Conservation (phyloP, 2,329 filamentous ascomycete genomes). For the Geosmithia putterillii region DNA sequence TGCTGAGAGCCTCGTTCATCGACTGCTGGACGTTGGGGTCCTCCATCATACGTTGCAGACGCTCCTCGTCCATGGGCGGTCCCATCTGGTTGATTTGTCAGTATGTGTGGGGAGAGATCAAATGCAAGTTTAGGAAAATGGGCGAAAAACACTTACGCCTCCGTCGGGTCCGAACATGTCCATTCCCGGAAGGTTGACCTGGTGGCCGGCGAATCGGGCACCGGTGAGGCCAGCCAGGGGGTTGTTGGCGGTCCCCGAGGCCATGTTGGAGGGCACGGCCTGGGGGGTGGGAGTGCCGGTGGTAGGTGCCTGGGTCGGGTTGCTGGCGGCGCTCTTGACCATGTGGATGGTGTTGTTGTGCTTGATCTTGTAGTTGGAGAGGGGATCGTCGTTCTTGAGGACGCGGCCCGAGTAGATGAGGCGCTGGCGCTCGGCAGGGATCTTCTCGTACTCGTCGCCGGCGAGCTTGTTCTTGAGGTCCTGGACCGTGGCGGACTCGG, state of each 20-base stretch:
- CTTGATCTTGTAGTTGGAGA: slow-evolving; percentile 88
- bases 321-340: slow-evolving; percentile 92
- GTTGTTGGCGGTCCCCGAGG: slow-evolving; percentile 75
- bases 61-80: slow-evolving; percentile 67
- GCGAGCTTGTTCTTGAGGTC: slow-evolving; percentile 88
- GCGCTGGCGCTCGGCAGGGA: slow-evolving; percentile 78
- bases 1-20: slow-evolving; percentile 91
- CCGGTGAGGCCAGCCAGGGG: slow-evolving; percentile 83
- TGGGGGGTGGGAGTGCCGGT: slow-evolving; percentile 27
- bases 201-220: slow-evolving; percentile 81
- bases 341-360: slow-evolving; percentile 90
- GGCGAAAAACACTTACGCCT: slow-evolving; percentile 53
- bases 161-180: slow-evolving; percentile 91
- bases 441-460: slow-evolving; percentile 68
- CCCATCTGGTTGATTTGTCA: slow-evolving; percentile 57
- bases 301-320: slow-evolving; percentile 35
- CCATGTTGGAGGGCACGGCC: slow-evolving; percentile 59
- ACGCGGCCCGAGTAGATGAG: slow-evolving; percentile 96
- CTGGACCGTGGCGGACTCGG: slow-evolving; percentile 61
- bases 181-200: slow-evolving; percentile 69
- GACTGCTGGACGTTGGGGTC: slow-evolving; percentile 78
- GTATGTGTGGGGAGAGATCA: slow-evolving; percentile 4
- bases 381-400: slow-evolving; percentile 83
- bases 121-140: not conserved
- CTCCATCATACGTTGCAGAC: slow-evolving; percentile 72